These are phyloP conservation scores for Poronia punctata DNA, from an alignment of 495 filamentous ascomycete species.

Conservation along the genomic window DNA sequence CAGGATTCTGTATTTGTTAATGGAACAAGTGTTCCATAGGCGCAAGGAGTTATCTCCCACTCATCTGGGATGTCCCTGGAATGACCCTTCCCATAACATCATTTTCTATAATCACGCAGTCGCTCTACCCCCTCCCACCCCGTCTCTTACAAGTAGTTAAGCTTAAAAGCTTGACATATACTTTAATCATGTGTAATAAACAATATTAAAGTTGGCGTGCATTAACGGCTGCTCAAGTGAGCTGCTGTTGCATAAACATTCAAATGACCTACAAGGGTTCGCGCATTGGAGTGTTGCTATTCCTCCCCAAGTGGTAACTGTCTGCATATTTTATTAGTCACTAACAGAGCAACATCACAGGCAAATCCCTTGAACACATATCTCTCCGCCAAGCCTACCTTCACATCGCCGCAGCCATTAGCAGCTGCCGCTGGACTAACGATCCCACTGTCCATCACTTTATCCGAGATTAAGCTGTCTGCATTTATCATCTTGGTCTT, in stretches of 20 bases:
- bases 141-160: too few species aligned
- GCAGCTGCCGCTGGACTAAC: slow-evolving; percentile 89
- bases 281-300: slow-evolving; percentile 14
- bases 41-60: too few species aligned
- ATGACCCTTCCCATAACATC: too few species aligned
- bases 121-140: too few species aligned
- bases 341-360: slow-evolving; percentile 47
- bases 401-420: slow-evolving; percentile 87
- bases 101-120: too few species aligned
- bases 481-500: slow-evolving; percentile 97
- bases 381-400: slow-evolving; percentile 79
- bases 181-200: too few species aligned
- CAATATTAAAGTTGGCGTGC: too few species aligned
- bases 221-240: slow-evolving; percentile 15
- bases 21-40: too few species aligned
- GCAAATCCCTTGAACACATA: slow-evolving; percentile 97
- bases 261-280: slow-evolving; percentile 15
- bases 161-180: too few species aligned
- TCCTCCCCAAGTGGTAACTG: slow-evolving; percentile 12
- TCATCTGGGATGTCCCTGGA: too few species aligned
- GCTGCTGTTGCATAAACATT: not conserved
- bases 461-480: slow-evolving; percentile 94
- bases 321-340: slow-evolving; percentile 27
- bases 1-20: too few species aligned
- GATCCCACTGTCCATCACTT: slow-evolving; percentile 90